Conservation (phyloP, 257 asterid genomes). For the Echites panduratus region DNA sequence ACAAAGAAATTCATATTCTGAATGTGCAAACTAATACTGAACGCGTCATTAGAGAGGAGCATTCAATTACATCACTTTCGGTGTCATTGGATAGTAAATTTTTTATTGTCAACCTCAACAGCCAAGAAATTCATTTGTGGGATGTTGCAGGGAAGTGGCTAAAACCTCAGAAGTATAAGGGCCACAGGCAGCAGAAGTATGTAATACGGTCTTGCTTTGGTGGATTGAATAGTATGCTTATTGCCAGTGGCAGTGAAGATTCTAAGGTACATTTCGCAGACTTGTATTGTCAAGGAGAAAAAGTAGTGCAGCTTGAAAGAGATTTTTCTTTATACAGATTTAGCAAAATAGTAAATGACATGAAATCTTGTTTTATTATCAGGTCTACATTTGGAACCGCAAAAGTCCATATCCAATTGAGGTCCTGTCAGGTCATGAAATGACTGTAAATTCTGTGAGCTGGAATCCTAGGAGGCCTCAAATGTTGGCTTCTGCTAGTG, state of each 20-base stretch:
- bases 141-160: slow-evolving; percentile 47
- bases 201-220: slow-evolving; percentile 98
- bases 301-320: neutral
- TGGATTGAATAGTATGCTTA: slow-evolving; percentile 61
- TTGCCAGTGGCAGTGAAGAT: slow-evolving; percentile 97
- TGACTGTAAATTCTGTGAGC: slow-evolving; percentile 84
- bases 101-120: slow-evolving; percentile 81
- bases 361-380: slow-evolving; percentile 14
- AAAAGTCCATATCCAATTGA: slow-evolving; percentile 53
- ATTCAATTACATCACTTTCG: slow-evolving; percentile 76
- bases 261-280: slow-evolving; percentile 49
- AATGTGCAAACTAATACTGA: slow-evolving; percentile 55
- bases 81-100: slow-evolving; percentile 65
- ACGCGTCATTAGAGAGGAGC: slow-evolving; percentile 65
- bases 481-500: slow-evolving; percentile 92
- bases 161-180: slow-evolving; percentile 53
- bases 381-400: slow-evolving; percentile 88
- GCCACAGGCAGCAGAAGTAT: slow-evolving; percentile 75
- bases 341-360: neutral
- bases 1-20: slow-evolving; percentile 71
- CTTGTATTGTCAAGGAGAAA: neutral
- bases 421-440: slow-evolving; percentile 66
- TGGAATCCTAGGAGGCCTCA: slow-evolving; percentile 73
- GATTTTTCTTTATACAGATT: neutral
- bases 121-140: slow-evolving; percentile 97